phyloP scores from a whole-genome alignment of 164 flowering plant species.

The Aristolochia californica region DNA sequence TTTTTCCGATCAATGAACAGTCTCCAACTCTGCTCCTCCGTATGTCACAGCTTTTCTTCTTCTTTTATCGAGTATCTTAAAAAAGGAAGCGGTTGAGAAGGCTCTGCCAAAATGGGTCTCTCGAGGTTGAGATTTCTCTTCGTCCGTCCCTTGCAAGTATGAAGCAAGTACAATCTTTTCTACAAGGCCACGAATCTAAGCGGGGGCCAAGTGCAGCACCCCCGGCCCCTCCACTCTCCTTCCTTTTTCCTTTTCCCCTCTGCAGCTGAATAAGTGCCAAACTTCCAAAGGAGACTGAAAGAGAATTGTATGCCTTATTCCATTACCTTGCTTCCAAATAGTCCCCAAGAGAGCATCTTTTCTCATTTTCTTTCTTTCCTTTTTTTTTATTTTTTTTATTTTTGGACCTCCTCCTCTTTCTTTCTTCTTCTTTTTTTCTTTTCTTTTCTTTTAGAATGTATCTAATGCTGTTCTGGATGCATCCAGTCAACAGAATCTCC shows the following conservation, averaged over 20 bases:
- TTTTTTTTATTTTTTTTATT: too few relatives aligned
- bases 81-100: slow-evolving; percentile 14
- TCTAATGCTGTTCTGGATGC: slow-evolving; percentile 42
- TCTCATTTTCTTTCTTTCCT: slow-evolving; percentile 11
- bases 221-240: slow-evolving; percentile 15
- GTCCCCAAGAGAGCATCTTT: slow-evolving; percentile 40
- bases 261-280: slow-evolving; percentile 74
- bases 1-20: not conserved
- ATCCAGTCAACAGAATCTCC: slow-evolving; percentile 61
- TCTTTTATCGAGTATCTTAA: not conserved
- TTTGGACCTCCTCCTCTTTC: slow-evolving; percentile 1
- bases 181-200: slow-evolving; percentile 19
- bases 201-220: slow-evolving; percentile 31
- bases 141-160: slow-evolving; percentile 32
- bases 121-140: slow-evolving; percentile 13
- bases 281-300: slow-evolving; percentile 57
- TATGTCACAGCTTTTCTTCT: not conserved
- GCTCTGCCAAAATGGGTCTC: slow-evolving; percentile 18
- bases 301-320: slow-evolving; percentile 60
- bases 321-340: slow-evolving; percentile 54
- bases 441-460: slow-evolving; percentile 7
- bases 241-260: slow-evolving; percentile 17
- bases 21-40: not conserved
- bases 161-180: slow-evolving; percentile 39
- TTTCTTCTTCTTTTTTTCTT: too few relatives aligned